Conservation (phyloP, 1,284 basidiomycete genomes). For the Pseudomicrostroma phylloplanum region DNA sequence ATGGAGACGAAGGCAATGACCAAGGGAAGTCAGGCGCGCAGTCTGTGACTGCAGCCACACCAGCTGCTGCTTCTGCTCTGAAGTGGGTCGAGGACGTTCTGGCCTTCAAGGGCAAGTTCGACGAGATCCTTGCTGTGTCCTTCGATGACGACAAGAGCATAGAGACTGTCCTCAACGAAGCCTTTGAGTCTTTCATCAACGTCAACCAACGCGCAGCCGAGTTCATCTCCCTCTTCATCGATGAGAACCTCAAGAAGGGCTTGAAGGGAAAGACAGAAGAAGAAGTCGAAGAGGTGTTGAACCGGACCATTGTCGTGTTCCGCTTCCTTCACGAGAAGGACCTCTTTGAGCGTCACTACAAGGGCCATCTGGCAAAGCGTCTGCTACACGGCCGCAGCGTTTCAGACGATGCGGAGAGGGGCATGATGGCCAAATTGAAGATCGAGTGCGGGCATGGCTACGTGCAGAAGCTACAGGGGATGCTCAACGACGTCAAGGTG, state of each 20-base stretch:
- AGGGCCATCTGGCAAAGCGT: conserved; percentile 87
- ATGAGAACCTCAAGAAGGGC: conserved; percentile 92
- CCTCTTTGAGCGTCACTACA: conserved; percentile 96
- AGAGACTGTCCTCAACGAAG: conserved; percentile 81
- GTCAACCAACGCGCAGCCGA: conserved; percentile 80
- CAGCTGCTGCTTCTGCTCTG: conserved; percentile 59
- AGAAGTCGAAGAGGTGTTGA: conserved; percentile 80
- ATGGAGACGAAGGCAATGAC: conserved; percentile 6
- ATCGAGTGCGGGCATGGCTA: conserved; percentile 94
- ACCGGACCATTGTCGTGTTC: conserved; percentile 94
- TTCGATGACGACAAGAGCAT: conserved; percentile 65
- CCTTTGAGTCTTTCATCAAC: conserved; percentile 89
- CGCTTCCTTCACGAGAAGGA: conserved; percentile 93
- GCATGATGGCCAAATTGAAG: conserved; percentile 97
- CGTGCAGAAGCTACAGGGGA: conserved; percentile 95
- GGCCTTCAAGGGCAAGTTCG: conserved; percentile 84
- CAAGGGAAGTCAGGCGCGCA: conserved; percentile 7
- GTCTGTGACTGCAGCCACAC: conserved; percentile 23
- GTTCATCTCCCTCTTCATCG: conserved; percentile 93
- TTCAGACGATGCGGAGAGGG: conserved; percentile 93
- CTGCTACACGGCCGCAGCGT: conserved; percentile 78
- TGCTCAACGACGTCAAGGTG: conserved; percentile 96
- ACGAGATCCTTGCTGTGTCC: conserved; percentile 65
- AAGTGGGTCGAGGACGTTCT: conserved; percentile 93
- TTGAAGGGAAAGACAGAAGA: conserved; percentile 90